Percentiles rank a stretch among this genome's conserved stretches.
Evolutionary conservation across 306 rosid species (phyloP).

Genomic region (Arachis hypogaea): DNA sequence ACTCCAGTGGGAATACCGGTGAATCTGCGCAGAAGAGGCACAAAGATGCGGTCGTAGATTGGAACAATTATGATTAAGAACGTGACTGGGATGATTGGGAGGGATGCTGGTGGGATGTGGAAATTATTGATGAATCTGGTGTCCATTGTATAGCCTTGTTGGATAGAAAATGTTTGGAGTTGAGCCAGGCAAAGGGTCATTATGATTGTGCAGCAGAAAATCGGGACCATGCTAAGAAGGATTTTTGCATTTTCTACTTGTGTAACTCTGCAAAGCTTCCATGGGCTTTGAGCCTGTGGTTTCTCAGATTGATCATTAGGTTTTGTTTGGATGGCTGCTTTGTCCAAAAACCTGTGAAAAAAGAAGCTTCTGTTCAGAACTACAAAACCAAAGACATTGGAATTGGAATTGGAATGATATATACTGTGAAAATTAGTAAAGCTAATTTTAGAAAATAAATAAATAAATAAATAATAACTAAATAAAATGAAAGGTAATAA

Average conservation of each 20-base stretch:
- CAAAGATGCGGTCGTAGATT: slow-evolving; percentile 67
- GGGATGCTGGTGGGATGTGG: slow-evolving; percentile 83
- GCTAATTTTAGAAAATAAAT: no score
- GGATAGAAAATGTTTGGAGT: slow-evolving; percentile 91
- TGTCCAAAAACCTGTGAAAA: slow-evolving; percentile 77
- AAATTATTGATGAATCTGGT: slow-evolving; percentile 60
- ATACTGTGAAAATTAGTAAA: no score
- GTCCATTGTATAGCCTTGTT: slow-evolving; percentile 84
- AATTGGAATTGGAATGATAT: background rate
- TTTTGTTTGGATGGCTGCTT: slow-evolving; percentile 67
- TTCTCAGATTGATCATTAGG: slow-evolving; percentile 35
- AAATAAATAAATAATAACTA: no score
- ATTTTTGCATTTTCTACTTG: slow-evolving; percentile 97
- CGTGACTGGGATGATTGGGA: slow-evolving; percentile 72
- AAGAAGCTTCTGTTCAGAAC: slow-evolving; percentile 15
- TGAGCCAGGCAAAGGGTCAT: slow-evolving; percentile 98
- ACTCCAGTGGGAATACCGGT: slow-evolving; percentile 80
- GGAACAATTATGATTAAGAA: slow-evolving; percentile 72
- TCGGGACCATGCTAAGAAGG: slow-evolving; percentile 68
- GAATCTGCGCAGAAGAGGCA: slow-evolving; percentile 60
- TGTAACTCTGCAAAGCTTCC: slow-evolving; percentile 85
- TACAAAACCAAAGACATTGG: background rate
- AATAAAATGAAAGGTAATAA: no score
- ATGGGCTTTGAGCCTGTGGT: slow-evolving; percentile 51
- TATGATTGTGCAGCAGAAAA: slow-evolving; percentile 82